Percentiles rank a stretch among this genome's conserved stretches.
These are phyloP conservation scores for Meripilus lineatus DNA, from an alignment of 1,284 basidiomycete genomes.

Conservation along the genomic window DNA sequence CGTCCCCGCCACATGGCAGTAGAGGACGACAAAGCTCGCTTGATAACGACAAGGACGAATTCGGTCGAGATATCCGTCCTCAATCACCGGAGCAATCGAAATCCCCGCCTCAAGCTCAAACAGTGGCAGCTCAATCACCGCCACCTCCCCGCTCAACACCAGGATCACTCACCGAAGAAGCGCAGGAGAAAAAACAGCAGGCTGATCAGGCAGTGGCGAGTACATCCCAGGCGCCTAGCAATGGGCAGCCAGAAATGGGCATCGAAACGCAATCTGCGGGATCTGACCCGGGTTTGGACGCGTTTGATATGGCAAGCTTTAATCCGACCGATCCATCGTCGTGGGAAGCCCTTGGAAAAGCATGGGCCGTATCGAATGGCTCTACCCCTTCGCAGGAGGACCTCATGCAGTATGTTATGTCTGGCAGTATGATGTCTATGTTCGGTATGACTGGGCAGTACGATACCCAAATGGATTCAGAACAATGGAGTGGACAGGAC, in stretches of 20 bases:
- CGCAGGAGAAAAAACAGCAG: not conserved
- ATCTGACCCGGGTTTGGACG: slow-evolving; percentile 46
- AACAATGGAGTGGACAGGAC: slow-evolving; percentile 4
- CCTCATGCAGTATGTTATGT: slow-evolving; percentile 66
- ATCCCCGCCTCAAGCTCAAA: slow-evolving; percentile 10
- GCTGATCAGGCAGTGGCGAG: slow-evolving; percentile 9
- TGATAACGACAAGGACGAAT: slow-evolving; percentile 62
- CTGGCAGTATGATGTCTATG: slow-evolving; percentile 26
- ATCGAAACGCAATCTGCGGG: slow-evolving; percentile 21
- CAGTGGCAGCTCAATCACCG: slow-evolving; percentile 7
- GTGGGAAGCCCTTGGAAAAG: slow-evolving; percentile 71
- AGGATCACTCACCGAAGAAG: slow-evolving; percentile 5
- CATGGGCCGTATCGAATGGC: slow-evolving; percentile 66
- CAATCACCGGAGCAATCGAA: slow-evolving; percentile 28
- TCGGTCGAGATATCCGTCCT: slow-evolving; percentile 71
- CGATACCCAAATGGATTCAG: slow-evolving; percentile 8
- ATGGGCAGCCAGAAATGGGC: no score
- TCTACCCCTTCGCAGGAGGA: slow-evolving; percentile 64
- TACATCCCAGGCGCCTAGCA: slow-evolving; percentile 1
- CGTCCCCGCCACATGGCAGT: slow-evolving; percentile 7
- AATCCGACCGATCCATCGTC: slow-evolving; percentile 62
- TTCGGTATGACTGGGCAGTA: slow-evolving; percentile 13
- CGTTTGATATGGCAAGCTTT: slow-evolving; percentile 65
- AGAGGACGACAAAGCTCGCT: slow-evolving; percentile 10
- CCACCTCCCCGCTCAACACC: slow-evolving; percentile 6